These are phyloP conservation scores for Cetradonia linearis DNA, from an alignment of 495 filamentous ascomycete genomes.

Conservation along the genomic window DNA sequence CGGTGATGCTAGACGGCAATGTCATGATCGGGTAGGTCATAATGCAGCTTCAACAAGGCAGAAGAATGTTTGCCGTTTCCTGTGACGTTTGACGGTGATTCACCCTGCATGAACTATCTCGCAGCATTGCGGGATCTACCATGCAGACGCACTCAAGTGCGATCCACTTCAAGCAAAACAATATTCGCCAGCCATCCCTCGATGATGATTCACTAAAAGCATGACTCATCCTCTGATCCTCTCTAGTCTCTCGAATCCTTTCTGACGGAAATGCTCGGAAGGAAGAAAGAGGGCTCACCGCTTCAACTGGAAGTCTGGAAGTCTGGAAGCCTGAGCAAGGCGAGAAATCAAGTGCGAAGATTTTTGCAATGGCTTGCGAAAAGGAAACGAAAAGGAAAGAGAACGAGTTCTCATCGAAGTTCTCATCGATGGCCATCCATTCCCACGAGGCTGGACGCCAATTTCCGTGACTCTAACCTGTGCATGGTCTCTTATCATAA, in stretches of 20 bases:
- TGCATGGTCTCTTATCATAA: neutral
- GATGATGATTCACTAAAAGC: neutral
- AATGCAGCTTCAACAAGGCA: neutral
- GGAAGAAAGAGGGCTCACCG: neutral
- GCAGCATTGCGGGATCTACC: neutral
- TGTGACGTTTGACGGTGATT: neutral
- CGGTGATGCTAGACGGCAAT: neutral
- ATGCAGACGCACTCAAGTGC: neutral
- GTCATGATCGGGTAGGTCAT: neutral
- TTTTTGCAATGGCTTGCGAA: neutral
- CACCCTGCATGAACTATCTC: neutral
- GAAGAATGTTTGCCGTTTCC: neutral
- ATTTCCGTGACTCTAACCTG: neutral
- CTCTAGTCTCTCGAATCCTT: too few species aligned
- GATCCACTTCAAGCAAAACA: neutral
- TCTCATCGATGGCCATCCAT: too few species aligned
- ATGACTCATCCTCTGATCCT: too few species aligned
- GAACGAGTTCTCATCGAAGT: too few species aligned
- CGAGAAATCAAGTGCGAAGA: neutral
- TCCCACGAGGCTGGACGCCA: neutral
- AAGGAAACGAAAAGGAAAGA: neutral
- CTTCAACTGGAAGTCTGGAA: neutral
- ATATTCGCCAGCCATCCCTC: neutral
- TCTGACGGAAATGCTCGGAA: neutral
- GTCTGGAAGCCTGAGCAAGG: neutral